A percentile compares a stretch with the other conserved stretches of the same genome.
These are phyloP conservation scores for Myxozyma sirexii DNA, from an alignment of 805 yeast genomes.

Conservation along the genomic window DNA sequence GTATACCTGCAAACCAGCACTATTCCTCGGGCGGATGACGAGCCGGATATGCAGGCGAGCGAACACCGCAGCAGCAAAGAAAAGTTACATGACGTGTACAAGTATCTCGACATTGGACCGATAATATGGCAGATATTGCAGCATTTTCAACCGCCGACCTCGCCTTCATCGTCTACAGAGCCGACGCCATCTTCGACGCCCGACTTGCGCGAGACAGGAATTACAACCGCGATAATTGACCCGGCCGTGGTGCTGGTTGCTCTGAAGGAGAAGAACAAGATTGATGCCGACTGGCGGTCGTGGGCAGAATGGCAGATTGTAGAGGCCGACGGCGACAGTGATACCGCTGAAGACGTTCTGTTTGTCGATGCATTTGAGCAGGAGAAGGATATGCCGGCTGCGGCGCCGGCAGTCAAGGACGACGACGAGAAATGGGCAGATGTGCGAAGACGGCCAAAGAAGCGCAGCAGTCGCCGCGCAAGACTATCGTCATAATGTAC, in stretches of 20 bases:
- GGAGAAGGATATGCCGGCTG: background rate
- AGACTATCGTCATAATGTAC: background rate
- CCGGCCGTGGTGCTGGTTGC: slow-evolving; percentile 18
- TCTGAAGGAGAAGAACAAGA: slow-evolving; percentile 12
- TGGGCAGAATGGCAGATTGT: slow-evolving; percentile 31
- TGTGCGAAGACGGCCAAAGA: slow-evolving; percentile 18
- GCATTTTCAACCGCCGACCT: background rate
- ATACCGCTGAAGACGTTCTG: slow-evolving; percentile 11
- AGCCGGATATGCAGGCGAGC: background rate
- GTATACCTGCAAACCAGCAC: slow-evolving; percentile 16
- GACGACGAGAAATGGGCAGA: slow-evolving; percentile 23
- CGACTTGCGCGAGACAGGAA: no score
- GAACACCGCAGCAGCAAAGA: slow-evolving; percentile 1
- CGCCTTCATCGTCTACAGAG: background rate
- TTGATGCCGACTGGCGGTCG: slow-evolving; percentile 22
- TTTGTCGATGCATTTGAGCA: slow-evolving; percentile 12
- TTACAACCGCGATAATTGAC: slow-evolving; percentile 1
- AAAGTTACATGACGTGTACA: background rate
- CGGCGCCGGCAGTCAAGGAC: background rate
- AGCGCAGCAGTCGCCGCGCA: background rate
- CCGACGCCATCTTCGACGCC: background rate
- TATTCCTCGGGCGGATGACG: background rate
- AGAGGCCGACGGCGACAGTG: slow-evolving; percentile 20
- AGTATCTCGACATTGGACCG: slow-evolving; percentile 18
- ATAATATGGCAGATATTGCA: slow-evolving; percentile 10